A percentile compares a stretch with the other conserved stretches of the same genome.
These are phyloP conservation scores for Gossypium armourianum DNA, from an alignment of 441 rosid species.

Conservation along the genomic window DNA sequence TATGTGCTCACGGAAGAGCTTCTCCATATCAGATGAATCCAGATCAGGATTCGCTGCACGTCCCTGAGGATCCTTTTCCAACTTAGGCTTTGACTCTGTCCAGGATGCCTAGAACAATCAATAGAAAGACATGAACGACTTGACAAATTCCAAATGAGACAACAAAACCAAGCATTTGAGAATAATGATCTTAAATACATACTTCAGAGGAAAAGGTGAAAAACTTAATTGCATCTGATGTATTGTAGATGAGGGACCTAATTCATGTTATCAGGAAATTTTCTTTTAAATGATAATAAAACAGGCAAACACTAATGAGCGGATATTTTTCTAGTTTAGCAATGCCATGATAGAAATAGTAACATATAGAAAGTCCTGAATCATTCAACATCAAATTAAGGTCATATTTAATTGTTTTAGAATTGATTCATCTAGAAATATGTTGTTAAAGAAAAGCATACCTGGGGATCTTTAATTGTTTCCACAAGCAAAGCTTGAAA, in stretches of 20 bases:
- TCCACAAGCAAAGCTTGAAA: conserved; percentile 93
- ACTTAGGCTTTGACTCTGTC: conserved; percentile 73
- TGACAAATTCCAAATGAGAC: neutral
- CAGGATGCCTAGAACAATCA: conserved; percentile 59
- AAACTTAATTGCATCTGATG: neutral
- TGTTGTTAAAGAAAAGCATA: conserved; percentile 16
- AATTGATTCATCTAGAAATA: conserved; percentile 6
- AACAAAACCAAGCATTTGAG: neutral
- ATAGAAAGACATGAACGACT: neutral
- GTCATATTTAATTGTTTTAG: neutral
- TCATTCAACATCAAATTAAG: neutral
- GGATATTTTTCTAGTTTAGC: neutral
- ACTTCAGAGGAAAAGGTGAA: neutral
- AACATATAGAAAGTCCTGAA: neutral
- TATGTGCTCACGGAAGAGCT: conserved; percentile 81
- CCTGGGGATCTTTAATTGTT: conserved; percentile 89
- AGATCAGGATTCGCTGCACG: conserved; percentile 72
- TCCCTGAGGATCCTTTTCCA: conserved; percentile 92
- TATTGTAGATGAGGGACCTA: neutral
- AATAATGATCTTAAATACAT: neutral
- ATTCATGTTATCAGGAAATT: neutral
- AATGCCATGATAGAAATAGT: neutral
- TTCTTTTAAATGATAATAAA: neutral
- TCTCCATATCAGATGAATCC: conserved; percentile 70
- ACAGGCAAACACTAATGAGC: neutral